Evolutionary conservation across 1,284 basidiomycete genomes (phyloP).

Genomic region (Sanghuangporus baumii): DNA sequence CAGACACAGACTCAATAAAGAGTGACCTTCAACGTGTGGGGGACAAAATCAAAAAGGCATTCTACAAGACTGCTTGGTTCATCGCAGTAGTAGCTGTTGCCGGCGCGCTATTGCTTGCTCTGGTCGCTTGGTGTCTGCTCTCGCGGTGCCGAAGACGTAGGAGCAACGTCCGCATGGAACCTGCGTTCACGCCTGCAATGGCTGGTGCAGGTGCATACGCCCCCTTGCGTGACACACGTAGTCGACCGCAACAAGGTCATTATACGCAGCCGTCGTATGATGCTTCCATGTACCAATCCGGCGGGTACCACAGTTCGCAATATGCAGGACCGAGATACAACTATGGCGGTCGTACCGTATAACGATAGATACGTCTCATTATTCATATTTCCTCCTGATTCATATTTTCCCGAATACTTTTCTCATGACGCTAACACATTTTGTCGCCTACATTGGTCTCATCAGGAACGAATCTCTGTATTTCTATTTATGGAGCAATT

Average conservation of each 20-base stretch:
- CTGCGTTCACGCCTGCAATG: slow-evolving; percentile 15
- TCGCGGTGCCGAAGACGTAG: slow-evolving; percentile 4
- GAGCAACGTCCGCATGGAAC: slow-evolving; percentile 14
- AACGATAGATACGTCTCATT: neutral
- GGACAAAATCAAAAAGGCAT: slow-evolving; percentile 6
- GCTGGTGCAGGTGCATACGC: slow-evolving; percentile 9
- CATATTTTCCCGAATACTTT: too few species aligned
- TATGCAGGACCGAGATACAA: slow-evolving; percentile 15
- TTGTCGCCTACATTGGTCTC: too few species aligned
- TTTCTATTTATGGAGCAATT: neutral
- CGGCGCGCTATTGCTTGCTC: slow-evolving; percentile 1
- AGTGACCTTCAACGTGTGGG: neutral
- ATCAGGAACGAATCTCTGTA: neutral
- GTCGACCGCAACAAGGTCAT: neutral
- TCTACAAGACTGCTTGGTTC: slow-evolving; percentile 16
- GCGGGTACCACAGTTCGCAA: neutral
- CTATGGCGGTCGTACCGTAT: slow-evolving; percentile 13
- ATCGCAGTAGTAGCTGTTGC: slow-evolving; percentile 7
- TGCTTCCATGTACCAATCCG: neutral
- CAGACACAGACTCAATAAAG: slow-evolving; percentile 3
- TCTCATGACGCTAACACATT: too few species aligned
- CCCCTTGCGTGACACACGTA: slow-evolving; percentile 3
- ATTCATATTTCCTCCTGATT: too few species aligned
- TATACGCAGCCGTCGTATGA: neutral
- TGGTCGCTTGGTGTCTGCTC: slow-evolving; percentile 1